Base-by-base conservation (phyloP, 352 stramenopile genomes). In the Phytophthora agathidicida region DNA sequence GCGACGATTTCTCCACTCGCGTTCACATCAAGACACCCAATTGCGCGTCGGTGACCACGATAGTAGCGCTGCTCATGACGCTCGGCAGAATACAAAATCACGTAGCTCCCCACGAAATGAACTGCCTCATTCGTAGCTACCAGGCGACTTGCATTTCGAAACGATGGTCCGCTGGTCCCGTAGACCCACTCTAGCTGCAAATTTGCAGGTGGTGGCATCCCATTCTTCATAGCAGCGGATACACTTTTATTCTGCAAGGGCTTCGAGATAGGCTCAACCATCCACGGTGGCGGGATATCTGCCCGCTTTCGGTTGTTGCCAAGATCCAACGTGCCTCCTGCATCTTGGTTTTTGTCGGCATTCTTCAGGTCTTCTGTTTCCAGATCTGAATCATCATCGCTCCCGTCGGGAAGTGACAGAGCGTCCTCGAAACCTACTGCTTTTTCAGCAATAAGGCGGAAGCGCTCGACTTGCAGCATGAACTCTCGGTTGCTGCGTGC, bases 381-480 rank as follows among this genome's bases (percentile, higher is more conserved):
- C 7, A 94, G 58, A 51, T 94, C 86, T 35, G 83, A 94, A 60
- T 93, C 83, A 7, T 73, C 64, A 36, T 94, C 86, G 23, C 82
- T 92, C 11, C 73, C 80, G 46, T 88, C 77, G 0, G 77, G 83
- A 3, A 91, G 65, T 17, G 78, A 88, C 0, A 88, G 42, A 39
- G 77, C 70, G 16, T 92, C 80, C 42, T 89, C 76, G 49, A 81
- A 84, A 4, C 71, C 78, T 3, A 88, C 68, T 1, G 75, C 76
- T 13, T 88, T 93, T 49, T 91, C 80, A 0, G 78, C 79, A 24
- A 94, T 82, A 1, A 87, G 58, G 0, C 81, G 80, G 30, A 94
- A 93, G 10, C 80, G 75, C 35, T 96, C 86, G 5, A 93, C 77
- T 54, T 93, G 82, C 9, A 94, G 64, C 84, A 96, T 94, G 32